Evolutionary conservation across 2,329 filamentous ascomycete species (phyloP).

Genomic region (Colletotrichum tanaceti): DNA sequence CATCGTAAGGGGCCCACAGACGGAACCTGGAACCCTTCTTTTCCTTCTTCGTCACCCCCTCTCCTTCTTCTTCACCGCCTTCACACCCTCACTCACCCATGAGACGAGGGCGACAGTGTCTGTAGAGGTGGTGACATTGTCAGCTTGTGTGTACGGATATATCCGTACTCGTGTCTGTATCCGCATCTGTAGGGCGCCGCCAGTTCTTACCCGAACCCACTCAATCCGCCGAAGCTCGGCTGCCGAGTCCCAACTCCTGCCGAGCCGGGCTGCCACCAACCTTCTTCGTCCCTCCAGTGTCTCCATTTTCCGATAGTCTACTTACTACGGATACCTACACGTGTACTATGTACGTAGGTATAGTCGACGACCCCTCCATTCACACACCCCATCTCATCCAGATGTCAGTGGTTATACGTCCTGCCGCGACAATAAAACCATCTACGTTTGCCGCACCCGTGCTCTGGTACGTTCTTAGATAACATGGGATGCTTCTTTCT

Average conservation of each 20-base stretch:
- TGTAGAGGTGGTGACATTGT: too few relatives aligned
- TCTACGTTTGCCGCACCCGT: slow-evolving; percentile 20
- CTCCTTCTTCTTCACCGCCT: slow-evolving; percentile 24
- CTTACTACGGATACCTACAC: too few relatives aligned
- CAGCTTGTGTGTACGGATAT: too few relatives aligned
- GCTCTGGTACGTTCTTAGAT: slow-evolving; percentile 4
- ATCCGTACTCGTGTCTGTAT: too few relatives aligned
- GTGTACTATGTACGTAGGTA: too few relatives aligned
- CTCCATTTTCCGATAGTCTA: background rate
- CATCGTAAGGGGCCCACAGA: background rate
- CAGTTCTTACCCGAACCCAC: background rate
- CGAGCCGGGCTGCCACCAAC: slow-evolving; percentile 16
- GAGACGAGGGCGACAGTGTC: too few relatives aligned
- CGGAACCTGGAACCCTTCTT: background rate
- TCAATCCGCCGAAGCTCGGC: background rate
- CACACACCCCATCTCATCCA: background rate
- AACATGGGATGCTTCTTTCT: background rate
- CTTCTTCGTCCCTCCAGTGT: background rate
- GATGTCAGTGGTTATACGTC: background rate
- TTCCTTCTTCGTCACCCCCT: too few relatives aligned
- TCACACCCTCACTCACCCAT: slow-evolving; percentile 1
- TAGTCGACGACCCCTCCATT: background rate
- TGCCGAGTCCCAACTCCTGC: background rate
- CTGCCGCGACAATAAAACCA: background rate
- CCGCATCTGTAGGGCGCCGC: too few relatives aligned